Percentiles rank a stretch among this genome's conserved stretches.
phyloP scores from a whole-genome alignment of 1,284 basidiomycete species.

The Grifola frondosa region DNA sequence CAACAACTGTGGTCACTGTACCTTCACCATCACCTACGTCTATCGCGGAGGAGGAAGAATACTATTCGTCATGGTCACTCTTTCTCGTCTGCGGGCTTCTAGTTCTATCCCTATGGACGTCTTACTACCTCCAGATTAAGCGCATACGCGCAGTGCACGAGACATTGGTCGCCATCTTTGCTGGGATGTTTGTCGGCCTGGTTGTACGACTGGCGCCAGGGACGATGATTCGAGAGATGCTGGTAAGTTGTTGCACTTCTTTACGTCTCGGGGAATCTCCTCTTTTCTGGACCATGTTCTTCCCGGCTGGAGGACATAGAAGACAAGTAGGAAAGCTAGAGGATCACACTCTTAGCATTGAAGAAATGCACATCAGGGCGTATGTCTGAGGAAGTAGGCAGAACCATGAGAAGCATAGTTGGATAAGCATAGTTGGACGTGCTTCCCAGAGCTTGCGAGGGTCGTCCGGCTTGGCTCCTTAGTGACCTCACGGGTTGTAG shows the following conservation, averaged over 20 bases:
- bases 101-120: conserved; percentile 92
- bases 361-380: too few species aligned
- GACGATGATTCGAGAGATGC: conserved; percentile 94
- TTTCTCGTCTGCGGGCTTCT: conserved; percentile 94
- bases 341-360: too few species aligned
- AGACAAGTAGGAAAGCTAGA: too few species aligned
- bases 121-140: conserved; percentile 97
- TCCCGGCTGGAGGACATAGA: too few species aligned
- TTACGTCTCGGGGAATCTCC: too few species aligned
- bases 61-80: conserved; percentile 91
- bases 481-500: too few species aligned
- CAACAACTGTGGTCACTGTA: conserved; percentile 19
- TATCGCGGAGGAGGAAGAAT: conserved; percentile 77
- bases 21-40: conserved; percentile 34
- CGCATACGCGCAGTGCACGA: conserved; percentile 96
- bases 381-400: too few species aligned
- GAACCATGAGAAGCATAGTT: too few species aligned
- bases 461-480: too few species aligned
- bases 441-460: too few species aligned
- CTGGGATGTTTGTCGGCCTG: conserved; percentile 94
- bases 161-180: conserved; percentile 93
- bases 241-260: conserved; percentile 72
- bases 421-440: too few species aligned
- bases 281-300: too few species aligned
- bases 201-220: conserved; percentile 90